These are phyloP conservation scores for Eutypella sp. DNA, from an alignment of 2,329 filamentous ascomycete genomes.

Conservation along the genomic window DNA sequence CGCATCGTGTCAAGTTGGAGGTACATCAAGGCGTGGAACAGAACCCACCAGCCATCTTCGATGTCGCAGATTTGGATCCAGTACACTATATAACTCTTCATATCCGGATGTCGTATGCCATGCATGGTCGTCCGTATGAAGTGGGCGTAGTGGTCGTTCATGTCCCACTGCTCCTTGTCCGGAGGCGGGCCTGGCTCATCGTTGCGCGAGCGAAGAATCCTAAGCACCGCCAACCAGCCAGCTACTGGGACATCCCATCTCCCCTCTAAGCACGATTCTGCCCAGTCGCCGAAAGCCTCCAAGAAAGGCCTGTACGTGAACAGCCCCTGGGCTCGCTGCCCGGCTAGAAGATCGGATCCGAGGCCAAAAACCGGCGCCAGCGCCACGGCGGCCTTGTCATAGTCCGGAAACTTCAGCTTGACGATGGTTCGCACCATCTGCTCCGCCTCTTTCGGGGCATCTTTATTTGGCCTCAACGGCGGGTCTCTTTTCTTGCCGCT, in stretches of 20 bases:
- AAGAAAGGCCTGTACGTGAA: slow-evolving; percentile 13
- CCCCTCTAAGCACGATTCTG: slow-evolving; percentile 3
- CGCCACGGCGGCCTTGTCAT: slow-evolving; percentile 12
- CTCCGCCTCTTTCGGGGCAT: slow-evolving; percentile 10
- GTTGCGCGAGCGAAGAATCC: slow-evolving; percentile 4
- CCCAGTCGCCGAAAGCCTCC: slow-evolving; percentile 14
- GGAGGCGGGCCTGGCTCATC: slow-evolving; percentile 4
- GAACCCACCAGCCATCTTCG: slow-evolving; percentile 17
- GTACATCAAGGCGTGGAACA: slow-evolving; percentile 20
- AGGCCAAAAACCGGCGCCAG: slow-evolving; percentile 19
- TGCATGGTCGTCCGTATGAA: slow-evolving; percentile 12
- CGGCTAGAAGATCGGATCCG: slow-evolving; percentile 11
- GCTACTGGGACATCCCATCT: slow-evolving; percentile 13
- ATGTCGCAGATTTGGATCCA: slow-evolving; percentile 14
- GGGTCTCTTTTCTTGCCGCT: neutral
- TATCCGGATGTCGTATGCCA: slow-evolving; percentile 3
- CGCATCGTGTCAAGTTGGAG: slow-evolving; percentile 20
- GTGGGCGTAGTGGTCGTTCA: slow-evolving; percentile 17
- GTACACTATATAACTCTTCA: slow-evolving; percentile 4
- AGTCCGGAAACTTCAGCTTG: slow-evolving; percentile 11
- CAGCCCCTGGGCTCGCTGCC: slow-evolving; percentile 12
- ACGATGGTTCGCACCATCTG: slow-evolving; percentile 11
- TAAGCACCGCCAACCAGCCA: slow-evolving; percentile 9
- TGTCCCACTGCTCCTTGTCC: neutral
- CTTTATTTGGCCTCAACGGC: slow-evolving; percentile 7